Base-by-base conservation (phyloP, 1,139 yeast species). In the Wickerhamomyces sp. region DNA sequence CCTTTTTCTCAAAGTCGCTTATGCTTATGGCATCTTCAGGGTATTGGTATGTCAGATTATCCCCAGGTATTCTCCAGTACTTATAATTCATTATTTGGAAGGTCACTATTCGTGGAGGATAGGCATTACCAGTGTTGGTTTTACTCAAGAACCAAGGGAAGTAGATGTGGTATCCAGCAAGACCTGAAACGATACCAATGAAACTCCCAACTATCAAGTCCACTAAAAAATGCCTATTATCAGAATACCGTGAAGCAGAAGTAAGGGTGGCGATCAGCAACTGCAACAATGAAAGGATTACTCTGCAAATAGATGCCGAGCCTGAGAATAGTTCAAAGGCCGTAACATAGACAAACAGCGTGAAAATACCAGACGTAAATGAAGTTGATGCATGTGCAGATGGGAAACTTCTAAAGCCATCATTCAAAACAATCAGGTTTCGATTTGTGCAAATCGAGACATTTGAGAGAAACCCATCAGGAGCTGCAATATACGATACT, bases 331-430 rank as follows among this genome's bases (percentile, higher is more conserved):
- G 55, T 42, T 63, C 66, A 29, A 67, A 48, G 40, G 63, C 64
- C 0, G 69, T 68, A 3, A 68, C 54, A n/a, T 64, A 49, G 49
- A 69, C 63, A 26, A 70, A 57, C 28, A 66, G 55, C 8, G 67
- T 55, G 15, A 70, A 55, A 1, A 68, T 62, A 52, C 70, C 64
- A 0, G 75, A 65, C 22, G 75, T 58, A 49, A 72, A 73, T 3
- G 72, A 61, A 0, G 76, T 69, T 1, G 77, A 63, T 40, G 74
- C 64, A 47, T 74, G 78, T 2, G 77, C 78, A 39, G 77, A 72
- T 1, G 79, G 78, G 45, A 74, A 73, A 4, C 74, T 61, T 44
- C 76, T 60, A 44, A 73, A 69, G 0, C 78, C 79, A 54, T 73
- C 77, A 40, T 58, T 56, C 0, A 74, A 42, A 7, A 67, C 37